Evolutionary conservation across 164 flowering plant species (phyloP), one percentile per base, ranked within the genome.

Genomic region (Litsea cubeba): DNA sequence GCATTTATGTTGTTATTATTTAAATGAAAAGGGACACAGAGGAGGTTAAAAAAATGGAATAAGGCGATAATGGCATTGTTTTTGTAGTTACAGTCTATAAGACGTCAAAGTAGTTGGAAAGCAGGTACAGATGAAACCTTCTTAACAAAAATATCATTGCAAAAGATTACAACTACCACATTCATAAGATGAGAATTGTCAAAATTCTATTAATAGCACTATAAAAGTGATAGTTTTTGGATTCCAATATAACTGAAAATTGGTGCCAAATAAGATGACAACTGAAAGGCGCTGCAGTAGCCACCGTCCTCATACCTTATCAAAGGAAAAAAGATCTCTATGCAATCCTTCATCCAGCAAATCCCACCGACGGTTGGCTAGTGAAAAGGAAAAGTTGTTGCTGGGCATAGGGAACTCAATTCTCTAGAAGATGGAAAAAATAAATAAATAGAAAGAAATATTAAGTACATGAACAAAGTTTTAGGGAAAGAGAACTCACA

Each of bases 341-440:
- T 93, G 88, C 68, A 93, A 35, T 75, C 87, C 85, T 72, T 83
- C 85, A 50, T 76, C 76, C 40, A 46, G 74, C 74, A 95, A 85
- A 82, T 91, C 91, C 99, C 99, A 93, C 17, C 65, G 75, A 63
- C 98, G 97, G 40, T 83, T 88, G 54, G 99, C 98, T 65, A 89
- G 88, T 22, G 90, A 83, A 78, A 82, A 93, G 7, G 98, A 91
- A 80, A 88, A 88, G 73, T 88, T 75, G 84, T 95, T 95, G 88
- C 91, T 89, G 71, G 91, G 80, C 90, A 85, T 87, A 65, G 99
- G 99, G 76, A 95, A 93, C 81, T 93, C 99, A 18, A 95, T 88
- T 71, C 94, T 88, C 99, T 95, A 81, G 30, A 17, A 77, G 65
- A 76, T 40, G 17, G 17, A 35, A 49, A 74, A 62, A 71, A 76